Base-by-base conservation (phyloP, 1,284 basidiomycete species). In the Irpex sp. region DNA sequence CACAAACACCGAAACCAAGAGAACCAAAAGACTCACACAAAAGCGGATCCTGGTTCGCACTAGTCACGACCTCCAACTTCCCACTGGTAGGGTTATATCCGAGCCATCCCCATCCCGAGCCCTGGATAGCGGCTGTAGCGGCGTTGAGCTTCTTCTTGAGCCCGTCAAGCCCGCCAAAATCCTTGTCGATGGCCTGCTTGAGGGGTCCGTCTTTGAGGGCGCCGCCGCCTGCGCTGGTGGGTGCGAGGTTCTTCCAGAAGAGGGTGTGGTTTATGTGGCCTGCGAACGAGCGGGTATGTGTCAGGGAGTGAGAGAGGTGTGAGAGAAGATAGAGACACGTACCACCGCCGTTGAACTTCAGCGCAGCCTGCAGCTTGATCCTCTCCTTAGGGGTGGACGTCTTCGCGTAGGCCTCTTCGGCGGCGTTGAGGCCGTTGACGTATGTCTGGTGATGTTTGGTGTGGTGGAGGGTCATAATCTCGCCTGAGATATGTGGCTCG, bases 31-130 rank as follows among this genome's bases (percentile, higher is more conserved):
- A 74, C 83, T 21, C 67, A 86, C 85, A 80, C 12, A 97, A 83
- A 59, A 98, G 81, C 57, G 97, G 97, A 75, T 99, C 97, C 80
- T 99, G 97, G 82, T 99, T 98, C 42, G 94, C 79, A 33, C 96
- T 98, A 47, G 95, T 96, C 61, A 90, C 86, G 61, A 96, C 83
- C 75, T 96, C 94, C 52, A 98, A 86, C 75, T 85, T 89, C 78
- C 90, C 87, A 57, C 81, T 85, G 21, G 72, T 71, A 42, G 82
- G 69, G 76, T 91, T 91, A 74, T 85, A 91, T 48, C 91, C 91
- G 63, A 98, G 83, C 96, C 96, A 98, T 57, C 94, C 96, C 97
- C 96, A 99, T 19, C 96, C 97, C 65, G 92, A 95, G 54, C 96
- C 97, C 78, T 99, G 96, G 67, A 99, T 91, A 59, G 83, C 94